phyloP scores from a whole-genome alignment of 805 yeast genomes.

The Saturnispora hagleri region DNA sequence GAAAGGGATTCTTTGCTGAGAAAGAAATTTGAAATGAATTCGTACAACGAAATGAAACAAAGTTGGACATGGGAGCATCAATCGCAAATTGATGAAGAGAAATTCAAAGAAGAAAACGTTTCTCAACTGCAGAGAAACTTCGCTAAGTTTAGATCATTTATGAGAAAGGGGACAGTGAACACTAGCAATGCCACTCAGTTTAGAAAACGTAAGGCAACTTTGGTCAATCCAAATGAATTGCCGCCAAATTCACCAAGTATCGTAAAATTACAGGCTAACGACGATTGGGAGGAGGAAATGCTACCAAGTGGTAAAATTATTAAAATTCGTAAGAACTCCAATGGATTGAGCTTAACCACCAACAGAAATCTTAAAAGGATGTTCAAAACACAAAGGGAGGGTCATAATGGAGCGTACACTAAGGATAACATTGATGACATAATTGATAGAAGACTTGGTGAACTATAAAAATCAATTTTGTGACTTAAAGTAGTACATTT shows the following conservation, averaged over 20 bases:
- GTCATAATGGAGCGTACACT: slow-evolving; percentile 23
- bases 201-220: slow-evolving; percentile 42
- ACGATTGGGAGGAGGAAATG: slow-evolving; percentile 41
- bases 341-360: slow-evolving; percentile 21
- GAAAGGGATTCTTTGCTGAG: slow-evolving; percentile 65
- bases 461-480: neutral
- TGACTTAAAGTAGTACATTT: slow-evolving; percentile 17
- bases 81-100: slow-evolving; percentile 22
- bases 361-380: slow-evolving; percentile 19
- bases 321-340: slow-evolving; percentile 26
- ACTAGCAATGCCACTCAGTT: slow-evolving; percentile 27
- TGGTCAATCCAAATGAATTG: slow-evolving; percentile 37
- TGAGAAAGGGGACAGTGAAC: slow-evolving; percentile 28
- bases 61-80: slow-evolving; percentile 60
- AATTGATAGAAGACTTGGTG: slow-evolving; percentile 27
- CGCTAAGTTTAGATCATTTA: slow-evolving; percentile 23
- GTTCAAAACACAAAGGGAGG: slow-evolving; percentile 19
- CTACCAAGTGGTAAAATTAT: slow-evolving; percentile 70
- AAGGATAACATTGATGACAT: slow-evolving; percentile 47
- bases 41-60: slow-evolving; percentile 64
- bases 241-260: slow-evolving; percentile 39
- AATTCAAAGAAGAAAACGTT: slow-evolving; percentile 13
- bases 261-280: slow-evolving; percentile 27
- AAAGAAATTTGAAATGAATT: slow-evolving; percentile 59
- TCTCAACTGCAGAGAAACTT: slow-evolving; percentile 13